Evolutionary conservation across 2,329 filamentous ascomycete species (phyloP), one percentile per base, ranked within the genome.

Genomic region (Ophiocordyceps camponoti-floridani): DNA sequence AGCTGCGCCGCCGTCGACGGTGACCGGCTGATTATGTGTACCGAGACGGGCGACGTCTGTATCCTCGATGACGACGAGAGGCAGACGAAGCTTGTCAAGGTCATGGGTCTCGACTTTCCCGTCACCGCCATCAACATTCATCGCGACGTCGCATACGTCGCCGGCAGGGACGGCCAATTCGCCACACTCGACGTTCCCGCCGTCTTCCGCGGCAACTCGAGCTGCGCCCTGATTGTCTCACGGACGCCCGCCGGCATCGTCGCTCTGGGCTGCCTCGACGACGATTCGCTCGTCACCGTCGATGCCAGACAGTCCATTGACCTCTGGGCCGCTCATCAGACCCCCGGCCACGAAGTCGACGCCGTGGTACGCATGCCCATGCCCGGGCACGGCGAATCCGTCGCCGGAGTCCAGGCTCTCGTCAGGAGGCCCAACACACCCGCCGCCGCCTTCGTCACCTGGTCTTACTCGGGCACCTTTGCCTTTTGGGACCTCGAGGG

Each of bases 31-130:
- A 73, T 96, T 38, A 68, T 96, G 40, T 91, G 86, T 62, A 84
- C 89, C 4, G 88, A 95, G 55, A 75, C 77, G 47, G 91, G 91
- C 27, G 82, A 93, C 55, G 69, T 98, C n/a, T 96, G 89, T 60
- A 67, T 94, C 28, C 68, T 95, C 30, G 83, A 95, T 49, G 84
- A 94, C 51, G 74, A 72, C 30, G 77, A 75, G 44, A 79, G 79
- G 49, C 75, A 78, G 49, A 82, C 83, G 60, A 84, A 77, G 51
- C 66, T 95, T 42, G 67, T 70, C 40, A 77, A 78, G 47, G 68
- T 86, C 31, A 70, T 78, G 35, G 72, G 76, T 41, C 67, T 82
- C 31, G 77, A 74, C 1, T 89, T 89, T 55, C 58, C 68, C 10
- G 72, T 88, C 45, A 76, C 70, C 4, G 83, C 83, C 40, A 72